Base-by-base conservation (phyloP, 2,329 filamentous ascomycete species). In the Phoma sp. region DNA sequence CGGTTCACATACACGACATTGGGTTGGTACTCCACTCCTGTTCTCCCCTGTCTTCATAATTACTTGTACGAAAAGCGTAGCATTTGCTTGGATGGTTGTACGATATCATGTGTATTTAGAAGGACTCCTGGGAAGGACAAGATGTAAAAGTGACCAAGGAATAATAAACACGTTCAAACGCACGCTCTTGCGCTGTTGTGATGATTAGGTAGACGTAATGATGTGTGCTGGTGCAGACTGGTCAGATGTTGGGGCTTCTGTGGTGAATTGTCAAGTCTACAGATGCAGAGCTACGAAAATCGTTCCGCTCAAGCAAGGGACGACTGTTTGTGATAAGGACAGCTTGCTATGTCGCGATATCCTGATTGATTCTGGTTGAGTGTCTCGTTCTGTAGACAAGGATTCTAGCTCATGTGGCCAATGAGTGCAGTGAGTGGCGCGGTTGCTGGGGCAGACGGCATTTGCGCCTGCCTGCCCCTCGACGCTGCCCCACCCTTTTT, bases 61-160 rank as follows among this genome's bases (percentile, higher is more conserved):
- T 40, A 58, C 57, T 43, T 58, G 59, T 63, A 64, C n/a, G 43
- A 70, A 73, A 69, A 74, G 74, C 71, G 71, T 57, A 60, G 71
- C 70, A 70, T 69, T 67, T 55, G 64, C 51, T 67, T 56, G 47
- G 51, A 47, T 57, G 57, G 59, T 64, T 74, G 72, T 74, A 74
- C 67, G 62, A 72, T 72, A 74, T 70, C 63, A 63, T 70, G 68
- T 74, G 63, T 74, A 66, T 67, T 58, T 73, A 71, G 63, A 64
- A 51, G 44, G 32, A 50, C 46, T 53, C 40, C 61, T 65, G 64
- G 63, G 67, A 64, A 67, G 60, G 65, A 69, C 43, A 55, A 67
- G 59, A 69, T 64, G 61, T 65, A 70, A 69, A 71, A 70, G 64
- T 61, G 57, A 70, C 53, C 50, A 66, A 65, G 60, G 54, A 65